Evolutionary conservation across 2,329 filamentous ascomycete genomes (phyloP), one percentile per base, ranked within the genome.

Genomic region (Cordyceps tenuipes): DNA sequence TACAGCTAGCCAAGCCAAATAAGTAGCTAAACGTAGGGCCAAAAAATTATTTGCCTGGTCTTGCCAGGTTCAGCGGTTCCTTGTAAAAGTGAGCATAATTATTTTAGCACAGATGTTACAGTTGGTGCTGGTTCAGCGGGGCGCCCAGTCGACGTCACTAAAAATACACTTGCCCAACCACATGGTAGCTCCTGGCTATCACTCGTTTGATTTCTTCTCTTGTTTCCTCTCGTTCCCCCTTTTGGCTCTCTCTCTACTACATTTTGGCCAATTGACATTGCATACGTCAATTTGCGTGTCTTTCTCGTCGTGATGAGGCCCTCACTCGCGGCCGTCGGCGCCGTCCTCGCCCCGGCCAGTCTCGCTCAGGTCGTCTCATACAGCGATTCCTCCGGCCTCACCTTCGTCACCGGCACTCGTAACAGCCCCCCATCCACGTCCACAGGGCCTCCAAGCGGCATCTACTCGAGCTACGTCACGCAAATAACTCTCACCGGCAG

Each of bases 401-500:
- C 70, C 23, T 76, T 76, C 58, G 66, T 71, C 58, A 67, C 67
- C 43, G 74, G 72, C 56, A 74, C 72, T 34, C 70, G 73, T 50
- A 75, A 74, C 49, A 69, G 70, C 48, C 66, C 66, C 23, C 66
- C 76, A 31, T 73, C 74, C n/a, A 69, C 72, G 29, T 68, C 74
- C 57, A 69, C 66, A 2, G 68, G 68, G n/a, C 74, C 73, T 53
- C 75, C 79, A 12, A 76, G 77, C 2, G 75, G 73, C 12, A 68
- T 74, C n/a, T 80, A 82, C 66, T 70, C 74, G 48, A 75, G 76
- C 12, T 75, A 72, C 61, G 70, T 71, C 21, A 74, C 76, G 29
- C 75, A 75, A 52, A 71, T 75, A 63, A 79, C 79, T 5, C 69
- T 78, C 52, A 72, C 68, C 0, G 69, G 69, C 50, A 65, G 65